Percentiles rank a stretch among this genome's conserved stretches.
These are phyloP conservation scores for Leccinum ponderosum DNA, from an alignment of 1,284 basidiomycete species.

Conservation along the genomic window DNA sequence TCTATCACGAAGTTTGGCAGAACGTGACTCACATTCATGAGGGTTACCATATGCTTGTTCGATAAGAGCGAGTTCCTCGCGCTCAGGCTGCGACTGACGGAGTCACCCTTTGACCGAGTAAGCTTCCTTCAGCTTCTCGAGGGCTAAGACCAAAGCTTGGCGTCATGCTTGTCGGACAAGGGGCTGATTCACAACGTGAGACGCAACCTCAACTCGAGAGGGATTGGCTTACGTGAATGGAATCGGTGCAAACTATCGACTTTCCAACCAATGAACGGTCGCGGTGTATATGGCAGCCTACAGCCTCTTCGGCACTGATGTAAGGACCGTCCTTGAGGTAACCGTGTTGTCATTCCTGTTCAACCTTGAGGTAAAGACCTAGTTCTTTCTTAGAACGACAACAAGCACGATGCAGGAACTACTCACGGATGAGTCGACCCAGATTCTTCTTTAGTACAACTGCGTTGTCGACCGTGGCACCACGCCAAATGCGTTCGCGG, in stretches of 20 bases:
- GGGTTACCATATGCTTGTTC: conserved; percentile 97
- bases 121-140: conserved; percentile 97
- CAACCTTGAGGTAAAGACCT: conserved; percentile 93
- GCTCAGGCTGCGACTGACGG: conserved; percentile 95
- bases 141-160: conserved; percentile 89
- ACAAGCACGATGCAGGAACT: not conserved
- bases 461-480: conserved; percentile 99
- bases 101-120: conserved; percentile 97
- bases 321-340: conserved; percentile 98
- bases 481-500: conserved; percentile 91
- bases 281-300: conserved; percentile 97
- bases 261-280: conserved; percentile 97
- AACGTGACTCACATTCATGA: conserved; percentile 67
- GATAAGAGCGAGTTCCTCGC: conserved; percentile 93
- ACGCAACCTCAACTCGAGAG: not conserved
- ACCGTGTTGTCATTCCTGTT: conserved; percentile 96
- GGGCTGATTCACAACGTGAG: conserved; percentile 52
- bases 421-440: conserved; percentile 81
- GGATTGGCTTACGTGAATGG: conserved; percentile 79
- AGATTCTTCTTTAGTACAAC: conserved; percentile 97
- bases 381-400: conserved; percentile 11
- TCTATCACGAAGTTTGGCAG: not conserved
- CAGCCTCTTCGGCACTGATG: conserved; percentile 95
- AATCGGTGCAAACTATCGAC: conserved; percentile 94
- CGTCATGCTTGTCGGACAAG: conserved; percentile 97